Evolutionary conservation across 768 basidiomycete species (phyloP), one percentile per base, ranked within the genome.

Genomic region (Symmetrospora coprosmae): DNA sequence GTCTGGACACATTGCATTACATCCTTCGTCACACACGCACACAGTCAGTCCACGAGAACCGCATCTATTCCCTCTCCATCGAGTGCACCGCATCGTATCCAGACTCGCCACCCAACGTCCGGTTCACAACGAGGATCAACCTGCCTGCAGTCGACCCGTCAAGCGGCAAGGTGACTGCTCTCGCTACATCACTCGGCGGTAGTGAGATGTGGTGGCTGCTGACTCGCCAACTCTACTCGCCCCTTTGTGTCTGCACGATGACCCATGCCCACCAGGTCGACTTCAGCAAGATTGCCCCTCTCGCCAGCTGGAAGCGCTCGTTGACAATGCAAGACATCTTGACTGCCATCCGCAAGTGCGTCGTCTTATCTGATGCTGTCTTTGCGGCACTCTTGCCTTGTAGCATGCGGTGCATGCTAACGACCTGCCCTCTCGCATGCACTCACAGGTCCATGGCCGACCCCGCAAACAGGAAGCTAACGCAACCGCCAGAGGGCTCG

Each of bases 41-140:
- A 28, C 67, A 92, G 87, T 92, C 90, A 23, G 88, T 92, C 3
- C 90, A 96, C 74, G 92, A 99, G 80, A 99, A 97, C 75, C 81
- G 94, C 53, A 99, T 97, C 75, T 99, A 96, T 80, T 84, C 82
- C 50, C 80, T 99, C 69, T 86, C 84, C 75, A 91, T 99, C 71
- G 76, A 77, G 69, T 97, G 92, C 68, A 86, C 81, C 49, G 75
- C 79, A 1, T 56, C 69, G 2, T 90, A 90, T 72, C 86, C 87
- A 28, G 87, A 92, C 47, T 56, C 60, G 0, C 86, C 85, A 3
- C 92, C 92, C 16, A 73, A 76, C 17, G 81, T 97, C 59, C 82
- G 85, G 64, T 97, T 97, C 74, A 68, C 85, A 64, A 91, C 86
- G 35, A 79, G 82, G 60, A 87, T 99, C 63, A 94, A 96, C 72